Conservation (phyloP, 352 stramenopile genomes). For the Pelagophyceae sp. region DNA sequence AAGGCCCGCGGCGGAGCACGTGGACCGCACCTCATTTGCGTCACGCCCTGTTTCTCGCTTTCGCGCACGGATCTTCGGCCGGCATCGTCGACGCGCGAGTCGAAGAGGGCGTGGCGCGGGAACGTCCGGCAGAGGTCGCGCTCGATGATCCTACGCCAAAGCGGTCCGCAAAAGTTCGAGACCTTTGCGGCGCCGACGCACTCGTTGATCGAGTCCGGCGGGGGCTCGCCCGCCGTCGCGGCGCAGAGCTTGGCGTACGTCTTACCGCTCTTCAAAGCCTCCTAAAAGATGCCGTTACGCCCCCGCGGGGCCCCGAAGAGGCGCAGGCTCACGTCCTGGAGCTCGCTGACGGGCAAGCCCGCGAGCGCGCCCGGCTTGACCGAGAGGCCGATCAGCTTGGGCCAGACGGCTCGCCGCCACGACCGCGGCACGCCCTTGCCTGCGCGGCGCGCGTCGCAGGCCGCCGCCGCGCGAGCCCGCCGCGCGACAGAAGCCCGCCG, state of each 20-base stretch:
- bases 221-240: background rate
- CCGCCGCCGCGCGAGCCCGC: background rate
- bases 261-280: background rate
- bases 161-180: background rate
- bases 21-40: too few relatives aligned
- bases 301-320: too few relatives aligned
- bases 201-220: background rate
- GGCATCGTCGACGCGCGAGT: conserved; percentile 33
- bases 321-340: background rate
- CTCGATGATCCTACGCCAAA: conserved; percentile 41
- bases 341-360: background rate
- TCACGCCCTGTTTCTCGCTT: background rate
- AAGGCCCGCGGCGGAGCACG: too few relatives aligned
- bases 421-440: conserved; percentile 5
- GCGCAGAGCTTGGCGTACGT: background rate
- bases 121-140: conserved; percentile 61
- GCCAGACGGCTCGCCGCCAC: background rate
- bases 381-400: background rate
- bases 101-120: conserved; percentile 58
- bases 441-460: background rate
- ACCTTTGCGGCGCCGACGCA: background rate
- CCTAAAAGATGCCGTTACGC: too few relatives aligned
- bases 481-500: background rate
- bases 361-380: background rate
- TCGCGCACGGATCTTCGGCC: conserved; percentile 2